Conservation (phyloP, 2,329 filamentous ascomycete genomes). For the Dryadomyces quercus-mongolicae region DNA sequence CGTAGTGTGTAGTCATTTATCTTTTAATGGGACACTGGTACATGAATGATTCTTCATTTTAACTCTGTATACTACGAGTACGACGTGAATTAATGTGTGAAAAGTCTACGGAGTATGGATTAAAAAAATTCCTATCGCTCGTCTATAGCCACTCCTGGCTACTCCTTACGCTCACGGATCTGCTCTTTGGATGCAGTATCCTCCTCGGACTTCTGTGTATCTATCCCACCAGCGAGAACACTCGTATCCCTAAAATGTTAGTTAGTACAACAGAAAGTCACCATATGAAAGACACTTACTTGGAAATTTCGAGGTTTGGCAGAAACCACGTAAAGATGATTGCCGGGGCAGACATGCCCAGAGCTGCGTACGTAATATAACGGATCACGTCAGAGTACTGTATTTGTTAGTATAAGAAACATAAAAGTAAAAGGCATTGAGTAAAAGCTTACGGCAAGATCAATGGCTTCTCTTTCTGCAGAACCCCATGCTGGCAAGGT, state of each 20-base stretch:
- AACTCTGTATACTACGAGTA: no score
- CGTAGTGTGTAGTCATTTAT: no score
- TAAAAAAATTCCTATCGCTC: no score
- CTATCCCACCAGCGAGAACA: not conserved
- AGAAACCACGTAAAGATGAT: constrained; percentile 14
- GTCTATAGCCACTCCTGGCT: no score
- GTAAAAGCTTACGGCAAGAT: constrained; percentile 4
- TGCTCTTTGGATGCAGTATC: not conserved
- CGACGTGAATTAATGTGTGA: no score
- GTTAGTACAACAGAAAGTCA: not conserved
- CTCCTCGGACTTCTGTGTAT: not conserved
- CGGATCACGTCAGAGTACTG: constrained; percentile 17
- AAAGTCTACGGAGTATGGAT: no score
- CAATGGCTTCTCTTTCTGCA: constrained; percentile 5
- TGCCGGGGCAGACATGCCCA: constrained; percentile 13
- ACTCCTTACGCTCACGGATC: not conserved
- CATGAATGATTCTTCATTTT: no score
- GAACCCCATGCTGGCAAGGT: constrained; percentile 6
- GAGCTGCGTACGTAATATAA: constrained; percentile 16
- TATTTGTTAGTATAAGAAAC: not conserved
- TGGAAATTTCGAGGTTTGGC: constrained; percentile 14
- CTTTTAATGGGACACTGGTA: no score
- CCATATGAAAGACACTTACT: not conserved
- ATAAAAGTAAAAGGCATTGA: no score
- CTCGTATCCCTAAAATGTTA: not conserved